Percentiles rank a stretch among this genome's conserved stretches.
Conservation (phyloP, 148 eudicot genomes). For the Rhododendron mucronatum region DNA sequence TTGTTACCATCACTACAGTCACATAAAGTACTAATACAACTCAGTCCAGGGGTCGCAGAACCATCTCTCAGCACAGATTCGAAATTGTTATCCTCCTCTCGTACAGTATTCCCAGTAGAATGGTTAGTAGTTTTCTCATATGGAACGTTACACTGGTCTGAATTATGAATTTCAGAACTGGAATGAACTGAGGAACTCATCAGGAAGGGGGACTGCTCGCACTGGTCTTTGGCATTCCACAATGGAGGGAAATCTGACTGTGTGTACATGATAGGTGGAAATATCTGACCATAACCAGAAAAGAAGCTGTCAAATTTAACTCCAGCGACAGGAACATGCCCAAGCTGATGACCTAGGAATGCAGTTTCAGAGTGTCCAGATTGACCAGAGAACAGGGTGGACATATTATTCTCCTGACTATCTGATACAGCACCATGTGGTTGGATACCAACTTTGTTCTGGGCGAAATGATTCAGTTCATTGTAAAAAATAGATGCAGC, state of each 20-base stretch:
- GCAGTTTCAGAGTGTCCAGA: constrained; percentile 30
- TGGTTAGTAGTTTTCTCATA: constrained; percentile 19
- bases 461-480: constrained; percentile 21
- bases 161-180: constrained; percentile 27
- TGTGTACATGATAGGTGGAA: constrained; percentile 28
- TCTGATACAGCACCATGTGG: constrained; percentile 13
- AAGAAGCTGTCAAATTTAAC: constrained; percentile 25
- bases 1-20: constrained; percentile 26
- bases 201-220: constrained; percentile 26
- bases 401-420: constrained; percentile 21
- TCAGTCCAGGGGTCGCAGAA: constrained; percentile 53
- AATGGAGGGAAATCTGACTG: constrained; percentile 17
- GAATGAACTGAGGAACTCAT: constrained; percentile 26
- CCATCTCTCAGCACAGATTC: constrained; percentile 32
- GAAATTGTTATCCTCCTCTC: constrained; percentile 27
- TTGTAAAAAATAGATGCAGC: constrained; percentile 23
- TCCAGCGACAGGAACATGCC: constrained; percentile 36
- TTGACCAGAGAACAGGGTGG: constrained; percentile 20
- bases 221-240: constrained; percentile 28
- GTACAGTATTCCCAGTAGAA: constrained; percentile 12
- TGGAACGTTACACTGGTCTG: constrained; percentile 12
- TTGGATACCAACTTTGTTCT: constrained; percentile 28
- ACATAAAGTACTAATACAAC: constrained; percentile 50
- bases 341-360: constrained; percentile 29
- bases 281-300: constrained; percentile 23